Evolutionary conservation across 176 grass and related monocot species (phyloP), one percentile per base, ranked within the genome.

Genomic region (Bolboschoenus planiculmis): DNA sequence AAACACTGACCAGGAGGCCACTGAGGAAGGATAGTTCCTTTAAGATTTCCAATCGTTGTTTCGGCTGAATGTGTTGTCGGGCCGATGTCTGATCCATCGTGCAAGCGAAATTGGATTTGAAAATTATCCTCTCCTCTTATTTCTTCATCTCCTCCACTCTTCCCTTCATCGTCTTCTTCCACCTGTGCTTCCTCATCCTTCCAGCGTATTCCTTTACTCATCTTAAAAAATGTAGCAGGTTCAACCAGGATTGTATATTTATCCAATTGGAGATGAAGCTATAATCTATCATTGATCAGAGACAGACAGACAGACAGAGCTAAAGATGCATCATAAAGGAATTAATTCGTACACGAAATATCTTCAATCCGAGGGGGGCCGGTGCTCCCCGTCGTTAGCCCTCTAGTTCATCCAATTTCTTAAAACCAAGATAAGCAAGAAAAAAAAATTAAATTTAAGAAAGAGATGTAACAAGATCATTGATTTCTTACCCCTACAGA

Each of bases 1-100:
- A 74, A n/a, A n/a, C 37, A 56, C 66, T 71, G 55, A 84, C 82
- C 82, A 57, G 51, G 51, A 39, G 82, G 82, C 82, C 82, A 84
- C 63, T 76, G 82, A 75, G 82, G 51, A 55, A 84, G 50, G 65
- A 84, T 84, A 3, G 21, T 58, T 84, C 58, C 82, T 57, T 84
- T 84, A 47, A 84, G 66, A 34, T 39, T 84, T 26, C 5, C 31
- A 27, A 84, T 57, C 29, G 61, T 76, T 36, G 82, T 73, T 42
- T 67, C 48, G 16, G 48, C 51, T 29, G 82, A 31, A 73, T 76
- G 71, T 56, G 27, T 46, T 42, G 24, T 72, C 2, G 82, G 82
- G n/a, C 66, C 82, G 20, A 84, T 75, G 35, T 84, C 82, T 9
- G 82, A 84, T 57, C 82, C 82, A 56, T 84, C 66, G 2, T 71